A percentile compares a stretch with the other conserved stretches of the same genome.
Conservation (phyloP, 2,329 filamentous ascomycete species). For the Bipolaris sorokiniana region DNA sequence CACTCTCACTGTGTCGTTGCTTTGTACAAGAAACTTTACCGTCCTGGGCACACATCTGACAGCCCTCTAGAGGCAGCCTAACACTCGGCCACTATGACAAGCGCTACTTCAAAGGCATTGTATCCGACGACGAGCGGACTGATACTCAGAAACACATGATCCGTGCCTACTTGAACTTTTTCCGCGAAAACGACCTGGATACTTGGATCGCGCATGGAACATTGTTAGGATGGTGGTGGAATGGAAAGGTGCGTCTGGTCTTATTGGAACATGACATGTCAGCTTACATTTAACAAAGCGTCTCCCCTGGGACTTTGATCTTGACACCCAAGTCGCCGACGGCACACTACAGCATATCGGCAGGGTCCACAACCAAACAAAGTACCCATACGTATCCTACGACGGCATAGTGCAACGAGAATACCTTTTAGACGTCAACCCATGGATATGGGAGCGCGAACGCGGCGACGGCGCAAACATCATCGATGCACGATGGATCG, state of each 20-base stretch:
- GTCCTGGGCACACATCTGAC: conserved; percentile 17
- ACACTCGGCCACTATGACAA: conserved; percentile 75
- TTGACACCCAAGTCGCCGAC: conserved; percentile 79
- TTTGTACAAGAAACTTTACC: not conserved
- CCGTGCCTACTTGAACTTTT: conserved; percentile 73
- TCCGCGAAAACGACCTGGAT: conserved; percentile 69
- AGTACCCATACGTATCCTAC: conserved; percentile 53
- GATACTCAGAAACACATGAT: conserved; percentile 72
- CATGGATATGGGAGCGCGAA: conserved; percentile 66
- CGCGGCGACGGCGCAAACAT: conserved; percentile 75
- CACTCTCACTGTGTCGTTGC: not conserved
- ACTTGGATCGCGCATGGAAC: conserved; percentile 90
- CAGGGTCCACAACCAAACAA: conserved; percentile 71
- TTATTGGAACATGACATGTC: not conserved
- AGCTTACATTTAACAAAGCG: conserved; percentile 57
- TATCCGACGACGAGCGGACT: conserved; percentile 71
- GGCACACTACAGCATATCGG: conserved; percentile 70
- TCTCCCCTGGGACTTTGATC: conserved; percentile 84
- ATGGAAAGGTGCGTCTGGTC: conserved; percentile 58
- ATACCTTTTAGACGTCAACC: conserved; percentile 81
- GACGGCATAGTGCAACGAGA: conserved; percentile 52
- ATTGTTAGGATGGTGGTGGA: conserved; percentile 90
- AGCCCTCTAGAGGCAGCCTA: conserved; percentile 49
- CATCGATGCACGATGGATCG: conserved; percentile 85
- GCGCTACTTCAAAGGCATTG: conserved; percentile 69